These are phyloP conservation scores for Mortierella hygrophila DNA, from an alignment of 192 early-diverging fungal genomes.

Conservation along the genomic window DNA sequence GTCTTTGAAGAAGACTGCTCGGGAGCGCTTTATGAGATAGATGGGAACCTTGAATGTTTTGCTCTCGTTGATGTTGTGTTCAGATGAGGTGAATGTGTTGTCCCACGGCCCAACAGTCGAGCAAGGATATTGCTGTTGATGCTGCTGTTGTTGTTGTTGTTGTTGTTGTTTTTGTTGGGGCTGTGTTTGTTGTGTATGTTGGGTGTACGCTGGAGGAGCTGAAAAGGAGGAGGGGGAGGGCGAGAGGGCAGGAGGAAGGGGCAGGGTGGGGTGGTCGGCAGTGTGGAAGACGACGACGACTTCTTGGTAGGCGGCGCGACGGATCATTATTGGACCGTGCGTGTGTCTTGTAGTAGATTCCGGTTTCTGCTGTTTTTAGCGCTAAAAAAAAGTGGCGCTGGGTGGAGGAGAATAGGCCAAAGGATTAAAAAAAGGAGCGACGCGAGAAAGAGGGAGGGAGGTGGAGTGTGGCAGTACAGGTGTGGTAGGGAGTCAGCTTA, in stretches of 20 bases:
- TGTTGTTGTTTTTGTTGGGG: not conserved
- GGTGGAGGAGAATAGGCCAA: too few relatives aligned
- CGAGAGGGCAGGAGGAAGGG: not conserved
- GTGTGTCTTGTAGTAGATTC: too few relatives aligned
- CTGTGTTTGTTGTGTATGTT: not conserved
- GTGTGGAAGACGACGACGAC: constrained; percentile 4
- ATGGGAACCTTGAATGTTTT: constrained; percentile 18
- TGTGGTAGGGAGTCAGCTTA: not conserved
- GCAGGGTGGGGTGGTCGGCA: not conserved
- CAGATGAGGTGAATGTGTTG: not conserved
- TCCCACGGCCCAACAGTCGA: not conserved
- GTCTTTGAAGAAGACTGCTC: constrained; percentile 38
- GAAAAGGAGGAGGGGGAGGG: not conserved
- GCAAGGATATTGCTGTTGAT: not conserved
- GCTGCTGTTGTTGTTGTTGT: not conserved
- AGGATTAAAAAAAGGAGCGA: not conserved
- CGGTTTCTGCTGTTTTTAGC: too few relatives aligned
- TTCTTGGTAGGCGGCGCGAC: constrained; percentile 36
- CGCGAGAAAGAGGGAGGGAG: not conserved
- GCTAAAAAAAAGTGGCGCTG: too few relatives aligned
- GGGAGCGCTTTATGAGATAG: constrained; percentile 32
- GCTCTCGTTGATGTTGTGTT: constrained; percentile 5
- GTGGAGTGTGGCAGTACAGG: not conserved
- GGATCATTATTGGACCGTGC: constrained; percentile 26
- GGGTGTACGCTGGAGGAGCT: not conserved